Conservation (phyloP, 768 basidiomycete genomes). For the Leccinum subgranulosum region DNA sequence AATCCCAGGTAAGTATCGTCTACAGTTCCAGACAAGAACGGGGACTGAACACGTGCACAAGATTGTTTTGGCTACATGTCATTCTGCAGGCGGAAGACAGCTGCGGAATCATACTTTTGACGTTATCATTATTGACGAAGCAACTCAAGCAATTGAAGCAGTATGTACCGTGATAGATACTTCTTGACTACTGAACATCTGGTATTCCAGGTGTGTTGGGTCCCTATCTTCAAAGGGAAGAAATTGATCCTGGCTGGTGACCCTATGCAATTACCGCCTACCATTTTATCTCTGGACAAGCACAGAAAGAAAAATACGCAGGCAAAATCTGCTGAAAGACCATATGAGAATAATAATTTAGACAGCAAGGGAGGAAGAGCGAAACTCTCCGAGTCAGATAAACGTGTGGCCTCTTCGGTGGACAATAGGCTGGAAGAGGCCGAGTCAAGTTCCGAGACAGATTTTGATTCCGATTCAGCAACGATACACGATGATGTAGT, state of each 20-base stretch:
- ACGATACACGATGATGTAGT: constrained; percentile 18
- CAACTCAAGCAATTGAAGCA: constrained; percentile 94
- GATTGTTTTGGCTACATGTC: constrained; percentile 92
- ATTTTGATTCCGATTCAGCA: constrained; percentile 17
- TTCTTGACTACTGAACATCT: not conserved
- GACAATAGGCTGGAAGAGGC: constrained; percentile 1
- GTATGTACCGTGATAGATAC: constrained; percentile 40
- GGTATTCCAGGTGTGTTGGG: constrained; percentile 62
- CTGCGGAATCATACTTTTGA: constrained; percentile 79
- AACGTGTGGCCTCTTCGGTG: not conserved
- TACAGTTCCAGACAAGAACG: not conserved
- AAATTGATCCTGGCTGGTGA: constrained; percentile 92
- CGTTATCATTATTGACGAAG: constrained; percentile 95
- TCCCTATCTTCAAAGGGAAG: constrained; percentile 89
- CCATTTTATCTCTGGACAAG: constrained; percentile 67
- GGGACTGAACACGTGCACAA: constrained; percentile 32
- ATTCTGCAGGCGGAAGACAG: constrained; percentile 86
- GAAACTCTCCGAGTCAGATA: not conserved
- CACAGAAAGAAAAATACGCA: constrained; percentile 31
- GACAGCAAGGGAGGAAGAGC: not conserved
- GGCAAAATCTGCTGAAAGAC: not conserved
- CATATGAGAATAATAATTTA: not conserved
- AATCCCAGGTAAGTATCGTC: constrained; percentile 58
- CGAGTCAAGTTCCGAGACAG: constrained; percentile 6
- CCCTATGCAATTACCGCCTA: constrained; percentile 94